Conservation (phyloP, 2,329 filamentous ascomycete genomes). For the Pyricularia grisea region DNA sequence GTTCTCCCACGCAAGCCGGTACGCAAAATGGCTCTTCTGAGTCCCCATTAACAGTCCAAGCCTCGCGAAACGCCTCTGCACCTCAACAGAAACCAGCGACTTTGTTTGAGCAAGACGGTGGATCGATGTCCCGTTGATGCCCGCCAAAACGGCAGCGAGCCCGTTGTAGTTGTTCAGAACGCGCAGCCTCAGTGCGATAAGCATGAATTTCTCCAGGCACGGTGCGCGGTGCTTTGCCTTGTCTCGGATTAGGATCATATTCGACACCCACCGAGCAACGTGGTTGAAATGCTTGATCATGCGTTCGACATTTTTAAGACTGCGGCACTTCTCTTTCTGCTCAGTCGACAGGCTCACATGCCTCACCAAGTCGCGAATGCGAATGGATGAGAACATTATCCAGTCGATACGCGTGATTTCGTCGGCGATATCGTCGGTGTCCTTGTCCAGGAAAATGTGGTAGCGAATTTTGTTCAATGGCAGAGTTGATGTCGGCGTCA, state of each 20-base stretch:
- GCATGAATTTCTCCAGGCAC: conserved; percentile 94
- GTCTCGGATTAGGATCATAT: conserved; percentile 79
- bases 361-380: conserved; percentile 84
- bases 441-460: conserved; percentile 79
- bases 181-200: conserved; percentile 73
- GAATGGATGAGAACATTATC: conserved; percentile 95
- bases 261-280: conserved; percentile 71
- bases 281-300: conserved; percentile 94
- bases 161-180: conserved; percentile 97
- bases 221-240: conserved; percentile 91
- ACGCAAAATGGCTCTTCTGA: conserved; percentile 86
- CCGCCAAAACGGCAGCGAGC: conserved; percentile 85
- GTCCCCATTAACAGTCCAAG: conserved; percentile 88
- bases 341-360: conserved; percentile 70
- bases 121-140: conserved; percentile 80
- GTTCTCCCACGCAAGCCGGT: conserved; percentile 96
- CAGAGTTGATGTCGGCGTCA: conserved; percentile 61
- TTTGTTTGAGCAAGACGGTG: conserved; percentile 75
- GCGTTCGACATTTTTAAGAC: conserved; percentile 78
- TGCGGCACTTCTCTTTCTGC: conserved; percentile 66
- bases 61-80: conserved; percentile 77
- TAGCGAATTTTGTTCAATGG: conserved; percentile 79
- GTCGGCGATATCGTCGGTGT: conserved; percentile 76
- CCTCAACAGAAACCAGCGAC: conserved; percentile 59
- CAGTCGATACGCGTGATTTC: conserved; percentile 95